phyloP scores from a whole-genome alignment of 2,329 filamentous ascomycete genomes.

The Aspergillus japonicus region DNA sequence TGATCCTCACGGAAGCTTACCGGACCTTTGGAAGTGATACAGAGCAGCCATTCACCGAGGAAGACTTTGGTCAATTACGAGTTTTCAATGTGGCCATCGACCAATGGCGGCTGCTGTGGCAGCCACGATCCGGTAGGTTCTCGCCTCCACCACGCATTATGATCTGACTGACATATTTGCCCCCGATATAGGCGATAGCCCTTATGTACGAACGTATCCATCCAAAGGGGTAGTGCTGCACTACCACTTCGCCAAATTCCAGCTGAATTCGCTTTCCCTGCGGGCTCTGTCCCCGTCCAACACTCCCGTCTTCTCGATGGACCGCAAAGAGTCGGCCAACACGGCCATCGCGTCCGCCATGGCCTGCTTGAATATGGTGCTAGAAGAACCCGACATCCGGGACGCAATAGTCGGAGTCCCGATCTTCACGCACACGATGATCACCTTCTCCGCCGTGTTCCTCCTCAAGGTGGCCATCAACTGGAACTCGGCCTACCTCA shows the following conservation, averaged over 20 bases:
- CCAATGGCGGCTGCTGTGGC: slow-evolving; percentile 54
- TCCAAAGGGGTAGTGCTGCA: slow-evolving; percentile 54
- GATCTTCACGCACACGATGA: slow-evolving; percentile 48
- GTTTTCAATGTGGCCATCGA: slow-evolving; percentile 51
- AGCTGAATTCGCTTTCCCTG: slow-evolving; percentile 48
- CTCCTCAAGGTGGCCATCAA: slow-evolving; percentile 47
- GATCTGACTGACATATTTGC: not conserved
- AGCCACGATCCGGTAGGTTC: slow-evolving; percentile 43
- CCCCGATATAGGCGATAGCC: slow-evolving; percentile 37
- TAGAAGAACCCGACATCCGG: slow-evolving; percentile 50
- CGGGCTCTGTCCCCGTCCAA: slow-evolving; percentile 45
- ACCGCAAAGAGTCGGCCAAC: slow-evolving; percentile 46
- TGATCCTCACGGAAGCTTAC: slow-evolving; percentile 57
- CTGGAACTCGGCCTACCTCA: slow-evolving; percentile 44
- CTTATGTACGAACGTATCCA: slow-evolving; percentile 50
- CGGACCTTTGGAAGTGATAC: slow-evolving; percentile 59
- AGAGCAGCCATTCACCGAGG: slow-evolving; percentile 51
- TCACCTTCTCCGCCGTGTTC: slow-evolving; percentile 48
- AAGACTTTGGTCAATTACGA: slow-evolving; percentile 52
- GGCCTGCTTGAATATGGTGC: slow-evolving; percentile 47
- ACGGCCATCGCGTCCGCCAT: slow-evolving; percentile 51
- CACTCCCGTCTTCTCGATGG: slow-evolving; percentile 44
- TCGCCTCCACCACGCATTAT: not conserved
- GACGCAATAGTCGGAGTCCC: slow-evolving; percentile 51
- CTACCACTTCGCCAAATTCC: slow-evolving; percentile 55